Evolutionary conservation across 306 rosid genomes (phyloP), one percentile per base, ranked within the genome.

Genomic region (Betula pendula): DNA sequence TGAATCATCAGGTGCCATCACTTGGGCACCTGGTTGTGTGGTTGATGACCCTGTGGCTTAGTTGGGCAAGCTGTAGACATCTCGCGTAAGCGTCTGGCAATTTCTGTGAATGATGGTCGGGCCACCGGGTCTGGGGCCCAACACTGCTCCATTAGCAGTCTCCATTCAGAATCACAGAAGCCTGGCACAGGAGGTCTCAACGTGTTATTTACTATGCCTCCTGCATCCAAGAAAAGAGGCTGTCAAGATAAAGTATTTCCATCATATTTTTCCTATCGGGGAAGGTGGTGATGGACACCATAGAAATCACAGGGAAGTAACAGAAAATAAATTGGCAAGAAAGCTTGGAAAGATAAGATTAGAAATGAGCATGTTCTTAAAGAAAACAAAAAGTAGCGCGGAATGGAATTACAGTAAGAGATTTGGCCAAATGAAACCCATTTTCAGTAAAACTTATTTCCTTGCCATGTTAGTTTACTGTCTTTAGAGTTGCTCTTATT

Each of bases 131-230:
- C 89, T 1, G 97, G 92, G 8, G 96, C 88, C 98, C 98, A 93
- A 72, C 98, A 93, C 71, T 89, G 87, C 78, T 93, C 98, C 98
- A 93, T 93, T 62, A 93, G 84, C 82, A 89, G 76, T 74, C 85
- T 87, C 98, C 98, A 93, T 77, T 91, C 97, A 2, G 82, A 5
- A 74, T 93, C 97, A 40, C 98, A 93, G 19, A 62, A 72, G 70
- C 71, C 59, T 3, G 98, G 97, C 9, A 93, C 87, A 1, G 53
- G 83, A 70, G 98, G 98, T 75, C 98, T 83, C 78, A 93, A 83
- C 50, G 92, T 93, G 85, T 89, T 91, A 40, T 80, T 93, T 72
- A 93, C 97, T 77, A 93, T 91, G 60, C 98, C 98, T 80, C 98
- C 98, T 93, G 90, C 77, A 75, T 76, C 45, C 17, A 52, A 44